Percentiles rank a stretch among this genome's conserved stretches.
Evolutionary conservation across 805 yeast species (phyloP).

Genomic region (Brettanomyces nanus): DNA sequence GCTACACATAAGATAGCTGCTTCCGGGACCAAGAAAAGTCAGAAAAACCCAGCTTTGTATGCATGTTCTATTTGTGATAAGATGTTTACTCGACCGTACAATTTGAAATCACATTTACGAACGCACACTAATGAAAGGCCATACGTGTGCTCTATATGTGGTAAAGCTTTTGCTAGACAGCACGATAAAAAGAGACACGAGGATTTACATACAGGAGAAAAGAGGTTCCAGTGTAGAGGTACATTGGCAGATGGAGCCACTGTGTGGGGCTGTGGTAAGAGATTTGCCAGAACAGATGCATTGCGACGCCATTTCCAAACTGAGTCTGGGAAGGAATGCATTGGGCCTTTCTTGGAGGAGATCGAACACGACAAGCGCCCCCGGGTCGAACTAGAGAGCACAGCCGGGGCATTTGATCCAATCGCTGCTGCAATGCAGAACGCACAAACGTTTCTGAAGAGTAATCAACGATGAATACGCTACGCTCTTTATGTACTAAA

Average conservation of each 20-base stretch:
- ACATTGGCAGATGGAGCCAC: slow-evolving; percentile 38
- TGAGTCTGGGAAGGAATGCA: slow-evolving; percentile 68
- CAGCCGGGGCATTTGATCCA: slow-evolving; percentile 2
- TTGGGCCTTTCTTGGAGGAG: slow-evolving; percentile 50
- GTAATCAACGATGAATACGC: background rate
- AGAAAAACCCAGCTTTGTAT: slow-evolving; percentile 65
- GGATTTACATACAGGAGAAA: slow-evolving; percentile 68
- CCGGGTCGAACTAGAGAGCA: too few species aligned
- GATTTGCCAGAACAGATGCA: slow-evolving; percentile 76
- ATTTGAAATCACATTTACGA: slow-evolving; percentile 80
- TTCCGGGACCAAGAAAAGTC: slow-evolving; percentile 40
- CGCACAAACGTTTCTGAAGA: background rate
- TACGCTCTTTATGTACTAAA: too few species aligned
- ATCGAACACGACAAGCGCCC: slow-evolving; percentile 1
- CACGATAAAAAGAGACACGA: slow-evolving; percentile 76
- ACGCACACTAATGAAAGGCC: slow-evolving; percentile 88
- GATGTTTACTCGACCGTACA: slow-evolving; percentile 86
- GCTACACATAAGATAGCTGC: slow-evolving; percentile 29
- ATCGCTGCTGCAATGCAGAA: slow-evolving; percentile 5
- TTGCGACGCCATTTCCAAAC: slow-evolving; percentile 72
- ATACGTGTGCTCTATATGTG: slow-evolving; percentile 63
- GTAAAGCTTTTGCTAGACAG: slow-evolving; percentile 74
- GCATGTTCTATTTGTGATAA: slow-evolving; percentile 82
- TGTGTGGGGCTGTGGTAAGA: slow-evolving; percentile 74
- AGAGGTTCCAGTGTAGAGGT: slow-evolving; percentile 67